phyloP scores from a whole-genome alignment of 2,329 filamentous ascomycete genomes.

The Graphilbum sp. region DNA sequence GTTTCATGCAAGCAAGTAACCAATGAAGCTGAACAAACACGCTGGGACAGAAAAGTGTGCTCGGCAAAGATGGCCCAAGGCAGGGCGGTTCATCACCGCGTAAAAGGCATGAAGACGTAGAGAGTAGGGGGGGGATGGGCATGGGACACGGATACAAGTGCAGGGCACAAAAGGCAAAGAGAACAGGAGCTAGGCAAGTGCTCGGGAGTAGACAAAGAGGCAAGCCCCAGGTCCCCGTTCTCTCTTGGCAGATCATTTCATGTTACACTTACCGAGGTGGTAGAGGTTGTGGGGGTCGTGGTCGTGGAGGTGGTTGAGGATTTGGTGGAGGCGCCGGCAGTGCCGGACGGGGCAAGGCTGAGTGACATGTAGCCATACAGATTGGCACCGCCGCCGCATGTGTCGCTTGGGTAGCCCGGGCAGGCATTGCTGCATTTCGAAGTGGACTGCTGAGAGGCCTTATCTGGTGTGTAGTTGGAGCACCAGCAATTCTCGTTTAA shows the following conservation, averaged over 20 bases:
- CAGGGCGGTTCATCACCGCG: too few relatives aligned
- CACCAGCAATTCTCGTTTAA: slow-evolving; percentile 57
- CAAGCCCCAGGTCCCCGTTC: too few relatives aligned
- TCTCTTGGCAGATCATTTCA: too few relatives aligned
- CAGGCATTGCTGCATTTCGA: slow-evolving; percentile 40
- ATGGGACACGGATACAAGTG: too few relatives aligned
- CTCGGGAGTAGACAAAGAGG: too few relatives aligned
- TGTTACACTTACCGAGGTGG: slow-evolving; percentile 4
- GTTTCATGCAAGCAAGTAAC: background rate
- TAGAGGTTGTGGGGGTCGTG: background rate
- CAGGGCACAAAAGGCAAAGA: too few relatives aligned
- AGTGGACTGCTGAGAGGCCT: slow-evolving; percentile 21
- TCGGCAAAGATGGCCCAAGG: too few relatives aligned
- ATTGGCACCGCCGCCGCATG: slow-evolving; percentile 46
- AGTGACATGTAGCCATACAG: slow-evolving; percentile 52
- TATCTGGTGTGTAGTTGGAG: slow-evolving; percentile 46
- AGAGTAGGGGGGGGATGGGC: too few relatives aligned
- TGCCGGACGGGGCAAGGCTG: slow-evolving; percentile 37
- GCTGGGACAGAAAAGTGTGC: background rate
- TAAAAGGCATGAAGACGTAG: too few relatives aligned
- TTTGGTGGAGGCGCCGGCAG: slow-evolving; percentile 13
- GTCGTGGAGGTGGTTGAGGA: background rate
- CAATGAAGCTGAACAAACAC: too few relatives aligned
- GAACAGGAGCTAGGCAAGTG: too few relatives aligned
- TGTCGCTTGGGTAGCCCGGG: slow-evolving; percentile 51